Percentiles rank a stretch among this genome's conserved stretches.
phyloP scores from a whole-genome alignment of 2,329 filamentous ascomycete genomes.

The Scedosporium dehoogii region DNA sequence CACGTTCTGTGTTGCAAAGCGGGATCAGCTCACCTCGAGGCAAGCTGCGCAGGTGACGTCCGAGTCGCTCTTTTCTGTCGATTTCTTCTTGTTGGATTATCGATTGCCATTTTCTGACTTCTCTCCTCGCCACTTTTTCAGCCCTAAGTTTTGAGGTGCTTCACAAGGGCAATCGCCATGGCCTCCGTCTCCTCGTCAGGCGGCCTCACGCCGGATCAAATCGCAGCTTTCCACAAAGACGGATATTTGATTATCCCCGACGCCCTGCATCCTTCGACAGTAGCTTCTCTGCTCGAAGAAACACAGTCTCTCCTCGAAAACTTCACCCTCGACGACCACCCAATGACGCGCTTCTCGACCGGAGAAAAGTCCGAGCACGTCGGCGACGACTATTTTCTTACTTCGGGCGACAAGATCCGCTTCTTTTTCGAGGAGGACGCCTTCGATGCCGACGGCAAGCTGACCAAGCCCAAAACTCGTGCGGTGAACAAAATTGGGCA shows the following conservation, averaged over 20 bases:
- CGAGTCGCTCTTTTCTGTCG: too few species aligned
- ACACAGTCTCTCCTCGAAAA: conserved; percentile 63
- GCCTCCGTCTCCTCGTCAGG: background rate
- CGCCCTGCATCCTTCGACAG: conserved; percentile 58
- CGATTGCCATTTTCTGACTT: background rate
- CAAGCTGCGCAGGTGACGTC: too few species aligned
- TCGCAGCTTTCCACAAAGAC: conserved; percentile 64
- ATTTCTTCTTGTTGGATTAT: too few species aligned
- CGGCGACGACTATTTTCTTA: conserved; percentile 89
- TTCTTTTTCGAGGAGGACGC: conserved; percentile 98
- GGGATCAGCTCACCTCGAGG: too few species aligned
- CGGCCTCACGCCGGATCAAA: conserved; percentile 63
- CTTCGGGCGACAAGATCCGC: conserved; percentile 79
- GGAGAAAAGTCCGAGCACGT: conserved; percentile 69
- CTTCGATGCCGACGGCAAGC: conserved; percentile 53
- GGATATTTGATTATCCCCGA: conserved; percentile 83
- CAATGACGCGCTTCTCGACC: conserved; percentile 89
- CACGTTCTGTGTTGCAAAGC: too few species aligned
- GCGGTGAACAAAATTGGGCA: conserved; percentile 90
- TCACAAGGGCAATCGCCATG: background rate
- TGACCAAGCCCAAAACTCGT: conserved; percentile 68
- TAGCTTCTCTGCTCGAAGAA: conserved; percentile 60
- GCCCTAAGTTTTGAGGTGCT: background rate
- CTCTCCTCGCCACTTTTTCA: too few species aligned
- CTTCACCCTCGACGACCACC: conserved; percentile 75